Percentiles rank a stretch among this genome's conserved stretches.
Evolutionary conservation across 148 eudicot species (phyloP).

Genomic region (Chenopodium formosanum): DNA sequence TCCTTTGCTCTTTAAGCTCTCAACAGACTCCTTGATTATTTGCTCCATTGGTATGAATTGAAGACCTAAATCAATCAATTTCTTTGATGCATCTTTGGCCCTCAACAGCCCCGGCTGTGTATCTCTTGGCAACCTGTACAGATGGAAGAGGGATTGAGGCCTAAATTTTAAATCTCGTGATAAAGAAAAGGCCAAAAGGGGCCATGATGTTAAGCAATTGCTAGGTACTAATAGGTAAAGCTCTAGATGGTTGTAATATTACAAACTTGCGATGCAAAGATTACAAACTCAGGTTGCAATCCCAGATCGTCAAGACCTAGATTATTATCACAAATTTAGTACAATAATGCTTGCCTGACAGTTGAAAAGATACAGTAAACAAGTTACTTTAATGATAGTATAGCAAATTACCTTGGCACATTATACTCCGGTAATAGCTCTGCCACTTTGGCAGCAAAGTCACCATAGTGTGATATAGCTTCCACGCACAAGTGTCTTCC

Average conservation of each 20-base stretch:
- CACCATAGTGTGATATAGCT: conserved; percentile 79
- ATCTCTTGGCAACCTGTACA: conserved; percentile 68
- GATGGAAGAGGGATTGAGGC: background rate
- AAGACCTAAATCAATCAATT: conserved; percentile 82
- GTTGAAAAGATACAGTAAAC: background rate
- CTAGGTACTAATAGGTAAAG: background rate
- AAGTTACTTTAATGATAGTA: background rate
- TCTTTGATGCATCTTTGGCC: conserved; percentile 57
- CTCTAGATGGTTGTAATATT: background rate
- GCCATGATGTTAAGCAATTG: background rate
- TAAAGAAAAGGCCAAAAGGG: too few species aligned
- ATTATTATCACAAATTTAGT: background rate
- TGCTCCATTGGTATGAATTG: conserved; percentile 73
- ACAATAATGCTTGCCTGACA: background rate
- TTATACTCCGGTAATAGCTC: conserved; percentile 80
- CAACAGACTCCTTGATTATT: conserved; percentile 75
- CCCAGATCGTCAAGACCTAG: background rate
- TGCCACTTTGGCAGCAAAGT: conserved; percentile 83
- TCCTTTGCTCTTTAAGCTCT: conserved; percentile 78
- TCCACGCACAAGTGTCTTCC: conserved; percentile 96
- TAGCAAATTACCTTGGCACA: conserved; percentile 60
- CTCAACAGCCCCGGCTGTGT: conserved; percentile 82
- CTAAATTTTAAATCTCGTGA: background rate
- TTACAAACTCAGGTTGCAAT: background rate
- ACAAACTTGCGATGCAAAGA: background rate